phyloP scores from a whole-genome alignment of 2,329 filamentous ascomycete genomes.

The Lachnellula cervina region DNA sequence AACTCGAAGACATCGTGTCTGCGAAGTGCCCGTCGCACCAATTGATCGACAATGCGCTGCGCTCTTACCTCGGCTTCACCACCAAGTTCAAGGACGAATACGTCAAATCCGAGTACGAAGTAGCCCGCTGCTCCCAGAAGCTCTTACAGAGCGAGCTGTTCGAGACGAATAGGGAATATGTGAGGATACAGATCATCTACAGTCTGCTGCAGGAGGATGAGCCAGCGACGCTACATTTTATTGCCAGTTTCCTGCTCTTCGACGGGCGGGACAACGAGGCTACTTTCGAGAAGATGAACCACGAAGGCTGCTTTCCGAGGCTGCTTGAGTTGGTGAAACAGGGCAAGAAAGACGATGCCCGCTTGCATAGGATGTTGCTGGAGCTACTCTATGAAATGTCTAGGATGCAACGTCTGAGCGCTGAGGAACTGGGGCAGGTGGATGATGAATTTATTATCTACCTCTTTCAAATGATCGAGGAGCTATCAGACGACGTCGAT shows the following conservation, averaged over 20 bases:
- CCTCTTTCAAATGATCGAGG: slow-evolving; percentile 83
- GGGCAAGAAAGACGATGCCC: slow-evolving; percentile 58
- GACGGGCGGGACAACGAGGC: slow-evolving; percentile 76
- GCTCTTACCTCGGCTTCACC: slow-evolving; percentile 76
- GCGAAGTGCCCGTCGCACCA: slow-evolving; percentile 54
- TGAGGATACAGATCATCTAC: slow-evolving; percentile 88
- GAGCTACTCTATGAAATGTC: slow-evolving; percentile 96
- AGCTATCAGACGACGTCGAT: slow-evolving; percentile 76
- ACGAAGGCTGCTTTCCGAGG: slow-evolving; percentile 76
- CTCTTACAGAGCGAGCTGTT: slow-evolving; percentile 76
- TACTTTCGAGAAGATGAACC: slow-evolving; percentile 82
- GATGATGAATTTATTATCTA: slow-evolving; percentile 78
- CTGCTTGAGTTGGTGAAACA: slow-evolving; percentile 74
- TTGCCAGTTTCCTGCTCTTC: slow-evolving; percentile 77
- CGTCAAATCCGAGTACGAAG: slow-evolving; percentile 70
- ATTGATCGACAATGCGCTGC: slow-evolving; percentile 77
- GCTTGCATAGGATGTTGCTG: slow-evolving; percentile 74
- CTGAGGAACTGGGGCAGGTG: slow-evolving; percentile 70
- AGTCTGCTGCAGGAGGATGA: slow-evolving; percentile 89
- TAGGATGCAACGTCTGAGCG: slow-evolving; percentile 74
- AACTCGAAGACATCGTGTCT: slow-evolving; percentile 62
- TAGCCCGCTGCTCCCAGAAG: slow-evolving; percentile 73
- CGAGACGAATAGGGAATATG: slow-evolving; percentile 70
- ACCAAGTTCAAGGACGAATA: slow-evolving; percentile 71
- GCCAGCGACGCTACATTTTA: slow-evolving; percentile 69